phyloP scores from a whole-genome alignment of 441 rosid genomes.

The Pelargonium fulgidum region DNA sequence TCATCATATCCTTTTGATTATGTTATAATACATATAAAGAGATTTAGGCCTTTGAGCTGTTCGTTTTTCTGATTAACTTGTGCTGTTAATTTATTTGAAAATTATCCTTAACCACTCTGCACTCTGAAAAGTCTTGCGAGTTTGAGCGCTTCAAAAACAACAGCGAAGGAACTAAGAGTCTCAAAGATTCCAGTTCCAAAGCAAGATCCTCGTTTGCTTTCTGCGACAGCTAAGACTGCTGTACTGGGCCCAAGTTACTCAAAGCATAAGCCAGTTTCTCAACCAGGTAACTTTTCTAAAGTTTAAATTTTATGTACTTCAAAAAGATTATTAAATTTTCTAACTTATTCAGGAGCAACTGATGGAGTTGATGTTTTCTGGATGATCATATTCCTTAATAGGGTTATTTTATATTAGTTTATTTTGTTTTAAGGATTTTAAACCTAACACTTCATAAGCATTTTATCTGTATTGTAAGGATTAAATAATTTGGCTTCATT shows the following conservation, averaged over 20 bases:
- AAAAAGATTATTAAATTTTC: background rate
- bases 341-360: background rate
- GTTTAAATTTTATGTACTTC: background rate
- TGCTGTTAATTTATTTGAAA: constrained; percentile 18
- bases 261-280: constrained; percentile 36
- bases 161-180: constrained; percentile 39
- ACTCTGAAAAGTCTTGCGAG: constrained; percentile 60
- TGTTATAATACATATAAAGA: constrained; percentile 1
- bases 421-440: background rate
- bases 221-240: constrained; percentile 32
- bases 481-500: constrained; percentile 2
- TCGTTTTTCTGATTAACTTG: background rate
- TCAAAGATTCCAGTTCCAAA: constrained; percentile 40
- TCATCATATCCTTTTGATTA: constrained; percentile 76
- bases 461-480: background rate
- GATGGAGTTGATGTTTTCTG: background rate
- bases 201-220: constrained; percentile 27
- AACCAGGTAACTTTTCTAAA: constrained; percentile 38
- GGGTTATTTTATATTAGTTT: background rate
- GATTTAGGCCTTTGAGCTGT: constrained; percentile 8
- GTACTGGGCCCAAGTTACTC: constrained; percentile 26
- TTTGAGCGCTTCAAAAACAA: constrained; percentile 31
- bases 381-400: background rate
- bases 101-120: constrained; percentile 58
- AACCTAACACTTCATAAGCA: too few species aligned